These are phyloP conservation scores for Rubroboletus pulcherrimus DNA, from an alignment of 768 basidiomycete genomes.

Conservation along the genomic window DNA sequence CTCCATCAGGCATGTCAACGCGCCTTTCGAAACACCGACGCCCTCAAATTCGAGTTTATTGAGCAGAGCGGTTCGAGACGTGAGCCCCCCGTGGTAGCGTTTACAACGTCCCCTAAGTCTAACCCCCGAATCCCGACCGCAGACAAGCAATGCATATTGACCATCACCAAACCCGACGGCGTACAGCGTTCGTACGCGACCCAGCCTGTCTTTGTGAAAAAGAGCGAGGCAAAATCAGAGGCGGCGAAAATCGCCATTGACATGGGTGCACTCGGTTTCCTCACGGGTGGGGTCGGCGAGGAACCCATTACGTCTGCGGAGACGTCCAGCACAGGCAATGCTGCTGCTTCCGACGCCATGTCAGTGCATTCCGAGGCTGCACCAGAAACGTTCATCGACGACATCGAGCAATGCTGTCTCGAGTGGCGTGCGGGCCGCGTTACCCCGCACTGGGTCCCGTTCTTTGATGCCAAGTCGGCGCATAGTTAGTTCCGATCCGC, in stretches of 20 bases:
- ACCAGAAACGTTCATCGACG: conserved; percentile 23
- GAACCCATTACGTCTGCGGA: conserved; percentile 28
- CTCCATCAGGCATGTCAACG: conserved; percentile 43
- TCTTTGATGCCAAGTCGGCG: conserved; percentile 42
- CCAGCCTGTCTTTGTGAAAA: conserved; percentile 39
- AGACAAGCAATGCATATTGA: conserved; percentile 62
- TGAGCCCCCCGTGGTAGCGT: conserved; percentile 27
- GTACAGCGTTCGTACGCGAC: conserved; percentile 51
- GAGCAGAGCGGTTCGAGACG: conserved; percentile 38
- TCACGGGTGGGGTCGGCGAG: conserved; percentile 42
- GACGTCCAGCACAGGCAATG: background rate
- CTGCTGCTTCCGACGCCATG: background rate
- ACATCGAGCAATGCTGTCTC: conserved; percentile 52
- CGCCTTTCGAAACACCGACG: conserved; percentile 38
- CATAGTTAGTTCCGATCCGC: conserved; percentile 35
- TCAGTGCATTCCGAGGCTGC: background rate
- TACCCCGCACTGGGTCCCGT: conserved; percentile 50
- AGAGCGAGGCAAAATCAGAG: conserved; percentile 51
- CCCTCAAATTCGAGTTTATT: conserved; percentile 46
- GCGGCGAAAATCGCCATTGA: conserved; percentile 54
- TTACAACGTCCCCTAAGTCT: background rate
- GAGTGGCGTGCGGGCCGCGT: conserved; percentile 54
- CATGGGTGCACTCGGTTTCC: conserved; percentile 60
- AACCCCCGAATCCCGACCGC: background rate
- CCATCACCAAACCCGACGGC: conserved; percentile 55